Conservation (phyloP, 306 rosid genomes). For the Betula pendula region DNA sequence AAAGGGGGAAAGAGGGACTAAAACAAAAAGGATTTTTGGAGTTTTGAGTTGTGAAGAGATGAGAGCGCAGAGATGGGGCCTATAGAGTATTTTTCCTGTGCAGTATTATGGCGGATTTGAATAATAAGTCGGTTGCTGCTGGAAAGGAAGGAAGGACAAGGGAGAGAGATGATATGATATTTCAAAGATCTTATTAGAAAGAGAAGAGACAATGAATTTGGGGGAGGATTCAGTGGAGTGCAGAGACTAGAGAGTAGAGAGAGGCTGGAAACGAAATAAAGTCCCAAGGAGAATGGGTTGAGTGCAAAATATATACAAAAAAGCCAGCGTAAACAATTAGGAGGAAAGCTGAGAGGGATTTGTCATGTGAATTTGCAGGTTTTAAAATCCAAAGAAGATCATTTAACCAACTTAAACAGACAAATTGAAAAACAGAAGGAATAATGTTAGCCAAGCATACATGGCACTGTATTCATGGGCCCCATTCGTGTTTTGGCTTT, state of each 20-base stretch:
- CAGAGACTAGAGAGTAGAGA: no score
- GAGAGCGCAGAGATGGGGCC: slow-evolving; percentile 43
- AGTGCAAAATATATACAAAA: slow-evolving; percentile 19
- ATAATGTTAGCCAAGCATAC: background rate
- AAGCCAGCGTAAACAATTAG: background rate
- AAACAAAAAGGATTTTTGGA: slow-evolving; percentile 47
- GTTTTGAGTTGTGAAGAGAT: slow-evolving; percentile 41
- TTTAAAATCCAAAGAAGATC: slow-evolving; percentile 24
- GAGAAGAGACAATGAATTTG: no score
- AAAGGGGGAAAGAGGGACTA: background rate
- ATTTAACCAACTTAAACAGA: slow-evolving; percentile 7
- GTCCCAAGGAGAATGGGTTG: slow-evolving; percentile 15
- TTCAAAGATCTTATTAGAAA: no score
- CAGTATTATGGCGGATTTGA: slow-evolving; percentile 31
- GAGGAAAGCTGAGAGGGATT: slow-evolving; percentile 25
- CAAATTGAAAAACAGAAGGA: background rate
- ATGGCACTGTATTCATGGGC: no score
- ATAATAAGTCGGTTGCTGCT: slow-evolving; percentile 9
- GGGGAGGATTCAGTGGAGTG: no score
- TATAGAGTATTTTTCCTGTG: slow-evolving; percentile 23
- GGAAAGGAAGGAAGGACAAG: slow-evolving; percentile 14
- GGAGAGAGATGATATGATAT: slow-evolving; percentile 29
- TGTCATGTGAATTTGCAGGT: slow-evolving; percentile 45
- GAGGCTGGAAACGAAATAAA: no score
- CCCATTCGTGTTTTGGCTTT: no score